Conservation (phyloP, 305 asterid genomes). For the Petunia hybrid region DNA sequence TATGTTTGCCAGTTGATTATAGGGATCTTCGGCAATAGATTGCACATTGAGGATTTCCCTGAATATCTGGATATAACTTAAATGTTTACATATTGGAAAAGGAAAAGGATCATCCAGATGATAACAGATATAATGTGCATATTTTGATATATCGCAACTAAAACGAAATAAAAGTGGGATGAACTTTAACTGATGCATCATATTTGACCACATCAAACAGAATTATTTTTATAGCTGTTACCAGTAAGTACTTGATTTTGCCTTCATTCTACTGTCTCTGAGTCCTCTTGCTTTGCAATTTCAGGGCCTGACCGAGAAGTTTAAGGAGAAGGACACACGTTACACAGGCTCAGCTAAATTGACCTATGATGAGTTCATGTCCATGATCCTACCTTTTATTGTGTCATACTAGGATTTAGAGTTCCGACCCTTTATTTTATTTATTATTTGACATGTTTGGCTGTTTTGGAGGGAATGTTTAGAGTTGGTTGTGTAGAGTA, state of each 20-base stretch:
- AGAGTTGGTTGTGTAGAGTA: not conserved
- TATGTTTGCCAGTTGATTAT: not conserved
- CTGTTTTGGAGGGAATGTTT: not conserved
- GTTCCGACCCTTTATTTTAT: conserved; percentile 1
- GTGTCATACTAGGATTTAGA: conserved; percentile 56
- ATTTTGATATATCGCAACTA: not conserved
- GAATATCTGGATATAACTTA: not conserved
- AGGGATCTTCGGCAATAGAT: not conserved
- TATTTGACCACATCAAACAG: not conserved
- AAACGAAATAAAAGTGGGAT: not conserved
- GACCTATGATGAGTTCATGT: conserved; percentile 70
- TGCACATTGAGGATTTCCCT: not conserved
- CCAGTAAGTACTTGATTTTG: not conserved
- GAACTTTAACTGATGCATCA: not conserved
- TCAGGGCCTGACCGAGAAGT: conserved; percentile 90
- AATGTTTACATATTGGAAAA: not conserved
- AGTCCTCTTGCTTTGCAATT: not conserved
- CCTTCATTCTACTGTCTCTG: not conserved
- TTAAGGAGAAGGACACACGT: conserved; percentile 80
- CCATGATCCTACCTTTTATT: conserved; percentile 78
- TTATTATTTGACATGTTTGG: not conserved
- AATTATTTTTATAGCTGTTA: not conserved
- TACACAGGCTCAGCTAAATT: conserved; percentile 79
- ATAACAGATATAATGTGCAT: not conserved
- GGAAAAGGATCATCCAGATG: not conserved